phyloP scores from a whole-genome alignment of 164 flowering plant species.

The Dillenia turbinata region DNA sequence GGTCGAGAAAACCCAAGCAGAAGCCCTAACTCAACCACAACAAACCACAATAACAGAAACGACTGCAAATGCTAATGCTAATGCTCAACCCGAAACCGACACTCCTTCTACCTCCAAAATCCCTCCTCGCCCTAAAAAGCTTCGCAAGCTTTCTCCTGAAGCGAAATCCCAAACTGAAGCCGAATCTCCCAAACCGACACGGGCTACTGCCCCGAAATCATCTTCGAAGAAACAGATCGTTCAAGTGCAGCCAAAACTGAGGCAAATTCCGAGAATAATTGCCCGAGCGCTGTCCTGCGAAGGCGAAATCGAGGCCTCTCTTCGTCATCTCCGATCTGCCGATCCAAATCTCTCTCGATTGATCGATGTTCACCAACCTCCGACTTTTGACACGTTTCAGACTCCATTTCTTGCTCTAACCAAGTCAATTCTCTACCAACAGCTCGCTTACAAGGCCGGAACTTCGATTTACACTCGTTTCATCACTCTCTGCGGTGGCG shows the following conservation, averaged over 20 bases:
- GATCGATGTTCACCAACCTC: constrained; percentile 61
- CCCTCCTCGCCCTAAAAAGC: constrained; percentile 78
- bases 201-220: constrained; percentile 5
- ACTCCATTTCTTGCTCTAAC: constrained; percentile 80
- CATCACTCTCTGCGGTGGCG: constrained; percentile 80
- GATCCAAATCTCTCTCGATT: constrained; percentile 63
- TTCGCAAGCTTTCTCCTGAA: constrained; percentile 56
- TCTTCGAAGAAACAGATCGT: constrained; percentile 12
- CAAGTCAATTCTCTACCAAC: constrained; percentile 86
- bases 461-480: constrained; percentile 83
- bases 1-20: constrained; percentile 7
- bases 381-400: constrained; percentile 60
- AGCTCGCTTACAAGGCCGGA: constrained; percentile 90
- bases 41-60: constrained; percentile 8
- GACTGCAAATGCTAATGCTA: constrained; percentile 17
- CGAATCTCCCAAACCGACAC: neutral
- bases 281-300: constrained; percentile 44
- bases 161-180: neutral
- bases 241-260: neutral
- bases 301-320: constrained; percentile 61
- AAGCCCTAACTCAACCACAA: constrained; percentile 11
- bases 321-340: constrained; percentile 54
- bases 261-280: constrained; percentile 23
- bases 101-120: constrained; percentile 49
- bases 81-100: constrained; percentile 15